Conservation (phyloP, 371 early-diverging fungal genomes). For the Mucor irregularis region DNA sequence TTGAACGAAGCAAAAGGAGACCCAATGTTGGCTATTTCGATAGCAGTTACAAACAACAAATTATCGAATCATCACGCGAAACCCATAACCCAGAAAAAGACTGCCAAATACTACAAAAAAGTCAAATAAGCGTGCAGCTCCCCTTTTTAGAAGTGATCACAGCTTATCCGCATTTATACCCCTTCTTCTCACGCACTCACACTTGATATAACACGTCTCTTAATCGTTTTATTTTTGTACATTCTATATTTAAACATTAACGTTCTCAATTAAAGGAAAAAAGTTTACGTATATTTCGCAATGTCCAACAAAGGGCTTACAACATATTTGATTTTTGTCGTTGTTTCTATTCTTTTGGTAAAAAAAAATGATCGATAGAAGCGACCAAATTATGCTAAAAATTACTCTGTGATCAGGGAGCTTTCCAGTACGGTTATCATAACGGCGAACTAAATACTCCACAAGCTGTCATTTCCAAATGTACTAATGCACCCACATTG, state of each 20-base stretch:
- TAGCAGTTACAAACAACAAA: constrained; percentile 17
- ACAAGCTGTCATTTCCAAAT: constrained; percentile 67
- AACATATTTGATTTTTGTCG: constrained; percentile 39
- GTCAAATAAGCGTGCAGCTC: too few relatives aligned
- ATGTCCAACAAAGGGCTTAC: constrained; percentile 26
- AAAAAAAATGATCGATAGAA: too few relatives aligned
- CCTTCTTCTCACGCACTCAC: background rate
- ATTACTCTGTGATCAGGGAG: constrained; percentile 39
- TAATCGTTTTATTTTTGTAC: background rate
- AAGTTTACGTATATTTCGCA: background rate
- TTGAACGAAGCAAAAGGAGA: constrained; percentile 29
- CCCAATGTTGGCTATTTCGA: constrained; percentile 20
- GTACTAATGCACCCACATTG: constrained; percentile 26
- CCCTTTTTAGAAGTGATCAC: too few relatives aligned
- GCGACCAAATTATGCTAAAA: background rate
- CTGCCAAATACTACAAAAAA: too few relatives aligned
- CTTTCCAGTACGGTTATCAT: constrained; percentile 84
- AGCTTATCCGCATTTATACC: too few relatives aligned
- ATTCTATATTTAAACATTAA: background rate
- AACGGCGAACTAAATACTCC: constrained; percentile 83
- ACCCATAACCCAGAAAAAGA: too few relatives aligned
- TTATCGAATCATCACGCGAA: background rate
- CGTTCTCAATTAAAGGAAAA: background rate
- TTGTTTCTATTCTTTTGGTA: constrained; percentile 43
- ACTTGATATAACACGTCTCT: too few relatives aligned